Evolutionary conservation across 495 filamentous ascomycete genomes (phyloP).

Genomic region (Penicillium pulvis): DNA sequence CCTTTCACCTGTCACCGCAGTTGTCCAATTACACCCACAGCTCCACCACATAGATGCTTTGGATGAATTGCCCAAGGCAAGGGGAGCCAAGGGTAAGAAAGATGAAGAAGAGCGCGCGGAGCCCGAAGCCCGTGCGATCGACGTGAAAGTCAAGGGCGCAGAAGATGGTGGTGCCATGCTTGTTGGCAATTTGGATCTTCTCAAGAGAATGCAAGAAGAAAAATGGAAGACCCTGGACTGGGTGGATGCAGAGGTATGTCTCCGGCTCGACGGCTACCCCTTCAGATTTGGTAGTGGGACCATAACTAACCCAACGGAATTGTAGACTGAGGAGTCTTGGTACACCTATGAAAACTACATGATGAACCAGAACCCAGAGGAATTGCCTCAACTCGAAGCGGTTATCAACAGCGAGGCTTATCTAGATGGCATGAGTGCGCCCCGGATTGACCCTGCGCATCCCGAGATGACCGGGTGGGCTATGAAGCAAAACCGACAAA

Average conservation of each 20-base stretch:
- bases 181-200: slow-evolving; percentile 54
- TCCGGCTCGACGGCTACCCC: not conserved
- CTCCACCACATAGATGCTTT: slow-evolving; percentile 74
- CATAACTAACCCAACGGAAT: slow-evolving; percentile 20
- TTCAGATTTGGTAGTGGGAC: not conserved
- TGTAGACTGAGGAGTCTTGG: slow-evolving; percentile 63
- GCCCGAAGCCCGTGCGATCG: slow-evolving; percentile 61
- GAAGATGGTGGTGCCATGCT: slow-evolving; percentile 56
- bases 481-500: slow-evolving; percentile 51
- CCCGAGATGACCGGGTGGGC: slow-evolving; percentile 53
- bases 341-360: slow-evolving; percentile 60
- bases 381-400: slow-evolving; percentile 52
- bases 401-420: slow-evolving; percentile 59
- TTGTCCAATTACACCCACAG: slow-evolving; percentile 74
- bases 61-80: slow-evolving; percentile 48
- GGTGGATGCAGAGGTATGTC: slow-evolving; percentile 66
- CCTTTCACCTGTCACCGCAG: slow-evolving; percentile 65
- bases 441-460: slow-evolving; percentile 55
- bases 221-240: slow-evolving; percentile 65
- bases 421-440: slow-evolving; percentile 66
- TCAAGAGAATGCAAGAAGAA: slow-evolving; percentile 66
- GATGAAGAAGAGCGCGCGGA: slow-evolving; percentile 48
- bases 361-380: slow-evolving; percentile 55
- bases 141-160: slow-evolving; percentile 66
- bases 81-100: slow-evolving; percentile 41